Percentiles rank a stretch among this genome's conserved stretches.
Evolutionary conservation across 2,329 filamentous ascomycete species (phyloP).

Genomic region (Aspergillus alliaceus): DNA sequence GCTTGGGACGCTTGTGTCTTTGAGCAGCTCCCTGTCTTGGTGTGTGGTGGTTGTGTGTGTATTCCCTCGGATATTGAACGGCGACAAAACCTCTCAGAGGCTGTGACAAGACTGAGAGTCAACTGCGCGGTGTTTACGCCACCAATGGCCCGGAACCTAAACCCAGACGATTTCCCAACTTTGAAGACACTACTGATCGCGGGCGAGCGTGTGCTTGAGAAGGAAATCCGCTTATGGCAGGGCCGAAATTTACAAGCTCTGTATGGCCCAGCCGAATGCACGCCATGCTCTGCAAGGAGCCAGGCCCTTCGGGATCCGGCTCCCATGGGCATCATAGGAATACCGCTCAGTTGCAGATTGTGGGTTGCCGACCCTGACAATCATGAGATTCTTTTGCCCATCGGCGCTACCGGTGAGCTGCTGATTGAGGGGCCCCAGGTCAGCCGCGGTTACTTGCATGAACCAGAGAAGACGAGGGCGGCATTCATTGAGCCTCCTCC

Average conservation of each 20-base stretch:
- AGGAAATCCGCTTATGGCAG: too few relatives aligned
- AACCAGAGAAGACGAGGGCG: background rate
- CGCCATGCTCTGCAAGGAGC: too few relatives aligned
- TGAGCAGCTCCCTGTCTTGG: slow-evolving; percentile 30
- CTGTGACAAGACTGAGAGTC: background rate
- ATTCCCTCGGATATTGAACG: slow-evolving; percentile 8
- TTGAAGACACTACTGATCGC: too few relatives aligned
- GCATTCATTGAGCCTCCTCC: slow-evolving; percentile 1
- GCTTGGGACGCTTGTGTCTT: slow-evolving; percentile 43
- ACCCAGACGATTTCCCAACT: too few relatives aligned
- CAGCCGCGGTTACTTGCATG: slow-evolving; percentile 4
- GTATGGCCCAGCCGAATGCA: too few relatives aligned
- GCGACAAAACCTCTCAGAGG: background rate
- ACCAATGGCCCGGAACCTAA: too few relatives aligned
- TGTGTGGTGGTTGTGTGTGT: slow-evolving; percentile 10
- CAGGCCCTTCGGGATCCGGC: too few relatives aligned
- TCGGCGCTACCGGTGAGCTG: slow-evolving; percentile 11
- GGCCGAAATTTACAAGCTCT: too few relatives aligned
- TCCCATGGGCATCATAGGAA: background rate
- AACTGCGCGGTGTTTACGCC: background rate
- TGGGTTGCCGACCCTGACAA: too few relatives aligned
- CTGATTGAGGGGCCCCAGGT: slow-evolving; percentile 7
- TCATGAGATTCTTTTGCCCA: too few relatives aligned
- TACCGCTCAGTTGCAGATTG: background rate
- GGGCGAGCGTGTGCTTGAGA: too few relatives aligned